Evolutionary conservation across 164 flowering plant species (phyloP).

Genomic region (Stephania cephalantha): DNA sequence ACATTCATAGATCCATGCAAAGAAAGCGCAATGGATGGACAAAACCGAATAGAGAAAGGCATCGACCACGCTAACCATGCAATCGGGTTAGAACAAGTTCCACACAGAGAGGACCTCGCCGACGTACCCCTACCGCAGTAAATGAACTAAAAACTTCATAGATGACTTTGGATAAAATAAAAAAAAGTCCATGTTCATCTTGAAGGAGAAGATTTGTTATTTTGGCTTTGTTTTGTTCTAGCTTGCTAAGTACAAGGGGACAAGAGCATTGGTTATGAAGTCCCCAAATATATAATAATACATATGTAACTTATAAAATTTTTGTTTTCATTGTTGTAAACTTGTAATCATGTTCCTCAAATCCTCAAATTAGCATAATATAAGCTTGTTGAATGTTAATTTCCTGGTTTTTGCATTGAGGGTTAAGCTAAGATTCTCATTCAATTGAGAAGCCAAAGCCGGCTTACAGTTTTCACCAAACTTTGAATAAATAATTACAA

Average conservation of each 20-base stretch:
- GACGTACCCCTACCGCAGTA: conserved; percentile 48
- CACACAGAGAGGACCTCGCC: conserved; percentile 65
- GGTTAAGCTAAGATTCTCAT: background rate
- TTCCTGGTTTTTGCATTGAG: background rate
- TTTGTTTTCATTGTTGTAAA: background rate
- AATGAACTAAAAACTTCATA: background rate
- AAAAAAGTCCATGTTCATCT: background rate
- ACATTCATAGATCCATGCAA: conserved; percentile 49
- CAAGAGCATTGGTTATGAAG: background rate
- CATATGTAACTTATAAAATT: background rate
- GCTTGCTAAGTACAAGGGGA: background rate
- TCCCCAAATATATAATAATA: background rate
- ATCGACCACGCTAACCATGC: background rate
- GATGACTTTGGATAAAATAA: no score
- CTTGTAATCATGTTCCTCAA: background rate
- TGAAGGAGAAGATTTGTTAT: background rate
- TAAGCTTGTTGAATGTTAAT: background rate
- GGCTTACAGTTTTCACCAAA: no score
- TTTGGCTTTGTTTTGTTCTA: background rate
- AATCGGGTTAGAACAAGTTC: conserved; percentile 19
- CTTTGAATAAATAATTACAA: no score
- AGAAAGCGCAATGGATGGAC: conserved; percentile 17
- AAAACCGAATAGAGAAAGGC: conserved; percentile 45
- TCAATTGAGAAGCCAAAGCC: background rate
- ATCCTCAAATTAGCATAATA: background rate